Conservation (phyloP, 306 rosid species). For the Gillenia trifoliata region DNA sequence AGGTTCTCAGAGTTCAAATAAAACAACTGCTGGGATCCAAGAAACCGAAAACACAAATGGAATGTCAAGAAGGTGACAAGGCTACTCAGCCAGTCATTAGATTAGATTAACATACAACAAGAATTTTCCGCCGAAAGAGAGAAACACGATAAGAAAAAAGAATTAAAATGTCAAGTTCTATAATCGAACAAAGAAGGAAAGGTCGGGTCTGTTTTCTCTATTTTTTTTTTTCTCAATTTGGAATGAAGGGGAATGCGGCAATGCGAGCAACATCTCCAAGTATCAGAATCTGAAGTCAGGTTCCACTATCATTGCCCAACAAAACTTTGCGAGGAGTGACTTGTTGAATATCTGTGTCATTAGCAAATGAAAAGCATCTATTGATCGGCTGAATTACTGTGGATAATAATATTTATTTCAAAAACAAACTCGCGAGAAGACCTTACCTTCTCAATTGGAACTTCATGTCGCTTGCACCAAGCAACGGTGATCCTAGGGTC, state of each 20-base stretch:
- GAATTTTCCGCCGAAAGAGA: slow-evolving; percentile 38
- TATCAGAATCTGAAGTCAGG: slow-evolving; percentile 93
- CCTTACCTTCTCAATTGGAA: slow-evolving; percentile 88
- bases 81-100: slow-evolving; percentile 59
- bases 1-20: neutral
- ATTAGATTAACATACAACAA: slow-evolving; percentile 67
- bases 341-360: slow-evolving; percentile 78
- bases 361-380: neutral
- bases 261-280: slow-evolving; percentile 14
- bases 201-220: neutral
- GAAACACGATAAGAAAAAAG: neutral
- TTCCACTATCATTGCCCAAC: slow-evolving; percentile 96
- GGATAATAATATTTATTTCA: neutral
- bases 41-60: neutral
- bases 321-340: slow-evolving; percentile 79
- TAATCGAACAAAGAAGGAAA: slow-evolving; percentile 33
- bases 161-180: slow-evolving; percentile 20
- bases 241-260: neutral
- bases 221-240: neutral
- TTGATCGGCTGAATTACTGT: neutral
- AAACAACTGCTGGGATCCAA: slow-evolving; percentile 1
- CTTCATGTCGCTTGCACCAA: slow-evolving; percentile 99
- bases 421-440: neutral
- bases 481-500: slow-evolving; percentile 98
- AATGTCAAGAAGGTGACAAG: neutral